phyloP scores from a whole-genome alignment of 169 alveolate genomes.

The Plasmodium ovale region DNA sequence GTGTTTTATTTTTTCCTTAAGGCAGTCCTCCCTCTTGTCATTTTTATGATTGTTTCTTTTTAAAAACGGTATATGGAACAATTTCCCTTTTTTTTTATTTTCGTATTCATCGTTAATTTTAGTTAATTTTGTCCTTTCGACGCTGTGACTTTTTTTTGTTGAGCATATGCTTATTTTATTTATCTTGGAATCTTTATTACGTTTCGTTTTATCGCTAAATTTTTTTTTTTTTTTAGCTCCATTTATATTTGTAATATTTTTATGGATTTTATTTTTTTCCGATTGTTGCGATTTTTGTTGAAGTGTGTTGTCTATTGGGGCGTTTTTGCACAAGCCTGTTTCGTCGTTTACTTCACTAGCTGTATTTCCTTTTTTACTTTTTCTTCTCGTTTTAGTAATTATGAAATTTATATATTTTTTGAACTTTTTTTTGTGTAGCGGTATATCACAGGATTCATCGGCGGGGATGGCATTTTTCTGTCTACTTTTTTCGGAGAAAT shows the following conservation, averaged over 20 bases:
- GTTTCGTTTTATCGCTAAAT: neutral
- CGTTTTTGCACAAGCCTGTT: neutral
- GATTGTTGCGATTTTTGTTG: neutral
- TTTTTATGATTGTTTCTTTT: constrained; percentile 25
- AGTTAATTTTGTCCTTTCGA: constrained; percentile 42
- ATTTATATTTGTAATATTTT: neutral
- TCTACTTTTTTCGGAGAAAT: constrained; percentile 47
- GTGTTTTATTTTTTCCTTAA: neutral
- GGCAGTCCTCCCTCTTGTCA: neutral
- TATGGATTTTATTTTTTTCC: neutral
- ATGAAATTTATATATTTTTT: constrained; percentile 48
- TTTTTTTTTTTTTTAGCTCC: neutral
- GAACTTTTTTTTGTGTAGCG: constrained; percentile 27
- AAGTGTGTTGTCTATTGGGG: neutral
- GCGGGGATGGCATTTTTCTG: constrained; percentile 28
- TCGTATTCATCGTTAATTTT: constrained; percentile 14
- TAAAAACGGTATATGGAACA: constrained; percentile 14
- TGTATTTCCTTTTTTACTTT: constrained; percentile 19
- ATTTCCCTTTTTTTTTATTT: constrained; percentile 20
- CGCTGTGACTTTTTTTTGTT: neutral
- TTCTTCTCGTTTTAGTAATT: constrained; percentile 8
- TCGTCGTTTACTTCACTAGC: neutral
- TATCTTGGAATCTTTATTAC: neutral
- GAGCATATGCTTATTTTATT: neutral
- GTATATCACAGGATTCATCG: constrained; percentile 1